Base-by-base conservation (phyloP, 2,329 filamentous ascomycete species). In the Colletotrichum sansevieriae region DNA sequence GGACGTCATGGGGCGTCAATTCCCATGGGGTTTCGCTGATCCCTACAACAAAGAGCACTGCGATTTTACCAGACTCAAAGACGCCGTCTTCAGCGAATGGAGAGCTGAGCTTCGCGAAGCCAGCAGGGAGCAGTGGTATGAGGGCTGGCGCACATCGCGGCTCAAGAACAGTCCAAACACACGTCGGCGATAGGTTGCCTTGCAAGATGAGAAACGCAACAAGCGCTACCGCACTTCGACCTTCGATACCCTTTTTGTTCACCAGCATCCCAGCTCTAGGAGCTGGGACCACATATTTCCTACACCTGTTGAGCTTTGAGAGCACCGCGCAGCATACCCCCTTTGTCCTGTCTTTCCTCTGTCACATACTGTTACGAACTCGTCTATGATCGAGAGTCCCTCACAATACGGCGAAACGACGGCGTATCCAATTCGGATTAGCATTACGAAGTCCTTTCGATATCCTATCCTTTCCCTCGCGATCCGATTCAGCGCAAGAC, bases 11-110 rank as follows among this genome's bases (percentile, higher is more conserved):
- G 96, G 96, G 52, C 92, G 96, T 69, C 91, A 91, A 72, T 99
- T 98, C 78, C 93, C 96, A 0, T 99, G 96, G 96, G 96, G 96
- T 7, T 97, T 98, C 74, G 96, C 96, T 4, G 94, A 98, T 76
- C 96, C 96, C 0, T 95, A 96, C 83, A 91, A 98, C 75, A 86
- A 90, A 35, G 89, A 92, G 74, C 96, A 99, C 82, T 99, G 96
- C 81, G 96, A 99, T 80, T 99, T 98, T 79, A 85, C 92, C 64
- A 91, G 91, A 71, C 87, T 99, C 73, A 96, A 96, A 81, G 95
- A 98, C 68, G 91, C 92, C 8, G 92, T 99, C 37, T 99, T 99
- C 79, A 90, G 85, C 72, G 95, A 98, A 76, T 99, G 96, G 96
- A 91, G 95, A 58, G 88, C 88, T 49, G 96, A 99, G 77, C 85